Evolutionary conservation across 129 eudicot species (phyloP).

Genomic region (Chrysanthemum makinoi): DNA sequence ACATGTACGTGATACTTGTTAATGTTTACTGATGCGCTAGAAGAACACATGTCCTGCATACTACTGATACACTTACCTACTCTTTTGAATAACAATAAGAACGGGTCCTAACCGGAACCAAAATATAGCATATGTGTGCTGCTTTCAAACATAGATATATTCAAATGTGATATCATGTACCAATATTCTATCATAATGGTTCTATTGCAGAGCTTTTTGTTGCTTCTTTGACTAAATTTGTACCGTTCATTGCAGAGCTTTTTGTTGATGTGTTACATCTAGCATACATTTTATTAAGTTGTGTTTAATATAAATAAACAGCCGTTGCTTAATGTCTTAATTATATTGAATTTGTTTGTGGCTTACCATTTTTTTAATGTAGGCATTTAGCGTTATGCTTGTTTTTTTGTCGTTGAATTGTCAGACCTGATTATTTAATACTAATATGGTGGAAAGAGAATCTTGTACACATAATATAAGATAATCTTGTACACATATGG

Average conservation of each 20-base stretch:
- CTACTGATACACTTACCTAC: slow-evolving; percentile 3
- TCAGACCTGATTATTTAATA: slow-evolving; percentile 29
- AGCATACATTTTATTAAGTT: no score
- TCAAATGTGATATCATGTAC: slow-evolving; percentile 30
- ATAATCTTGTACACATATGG: no score
- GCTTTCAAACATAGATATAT: slow-evolving; percentile 24
- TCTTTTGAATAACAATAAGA: slow-evolving; percentile 9
- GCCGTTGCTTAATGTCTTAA: slow-evolving; percentile 5
- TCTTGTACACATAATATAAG: no score
- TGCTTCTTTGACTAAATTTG: slow-evolving; percentile 25
- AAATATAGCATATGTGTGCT: slow-evolving; percentile 18
- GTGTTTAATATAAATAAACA: neutral
- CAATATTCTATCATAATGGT: slow-evolving; percentile 21
- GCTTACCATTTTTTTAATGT: slow-evolving; percentile 21
- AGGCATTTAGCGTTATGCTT: neutral
- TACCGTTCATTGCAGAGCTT: slow-evolving; percentile 6
- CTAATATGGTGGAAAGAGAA: no score
- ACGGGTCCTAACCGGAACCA: slow-evolving; percentile 23
- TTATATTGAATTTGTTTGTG: slow-evolving; percentile 1
- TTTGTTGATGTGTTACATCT: slow-evolving; percentile 20
- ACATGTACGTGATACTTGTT: no score
- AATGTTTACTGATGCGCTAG: slow-evolving; percentile 14
- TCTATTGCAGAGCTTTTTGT: no score
- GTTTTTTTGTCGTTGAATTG: slow-evolving; percentile 29
- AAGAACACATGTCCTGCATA: slow-evolving; percentile 22